Evolutionary conservation across 1,139 yeast species (phyloP), one percentile per base, ranked within the genome.

Genomic region (Geotrichum fermentans): DNA sequence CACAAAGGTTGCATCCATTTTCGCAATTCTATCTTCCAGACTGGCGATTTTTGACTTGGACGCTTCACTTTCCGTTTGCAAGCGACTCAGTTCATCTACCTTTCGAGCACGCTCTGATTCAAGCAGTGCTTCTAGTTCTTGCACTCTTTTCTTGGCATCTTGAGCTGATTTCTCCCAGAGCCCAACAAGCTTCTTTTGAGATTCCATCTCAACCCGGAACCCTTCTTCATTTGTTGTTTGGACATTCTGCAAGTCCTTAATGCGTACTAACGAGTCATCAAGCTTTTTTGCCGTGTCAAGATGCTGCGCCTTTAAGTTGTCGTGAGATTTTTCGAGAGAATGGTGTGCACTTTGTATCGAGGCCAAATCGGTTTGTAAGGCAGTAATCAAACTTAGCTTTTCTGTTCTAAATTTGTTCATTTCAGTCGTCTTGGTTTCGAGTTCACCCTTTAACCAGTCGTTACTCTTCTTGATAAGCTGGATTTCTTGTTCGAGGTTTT

Each of bases 121-220:
- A 11, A 77, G 61, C 0, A 72, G 62, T 7, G 64, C 63, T 53
- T 77, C 80, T 14, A 79, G 62, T 42, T 75, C 74, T 16, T 65
- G 61, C 40, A 77, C 57, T 18, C 66, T 49, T 2, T 45, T 50
- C 47, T 62, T 58, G 18, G 62, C 54, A 8, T 59, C 63, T 18
- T 56, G 56, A 2, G 70, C 63, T 2, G 80, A 69, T 37, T 71
- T 78, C 49, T 82, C 80, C 54, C 86, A 72, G 17, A 85, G 70
- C 40, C 77, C 79, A 1, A 80, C 71, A 34, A 82, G 67, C 43
- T 85, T 79, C 52, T 82, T 81, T 61, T 83, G 88, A 35, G 79
- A 68, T 1, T 78, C 67, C 61, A 84, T 70, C 58, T 87, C 95
- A 47, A 75, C 77, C 40, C 79, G 66, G 58, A 79, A 80, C 37